Percentiles rank a stretch among this genome's conserved stretches.
phyloP scores from a whole-genome alignment of 352 stramenopile genomes.

The Globisporangium viniferum region DNA sequence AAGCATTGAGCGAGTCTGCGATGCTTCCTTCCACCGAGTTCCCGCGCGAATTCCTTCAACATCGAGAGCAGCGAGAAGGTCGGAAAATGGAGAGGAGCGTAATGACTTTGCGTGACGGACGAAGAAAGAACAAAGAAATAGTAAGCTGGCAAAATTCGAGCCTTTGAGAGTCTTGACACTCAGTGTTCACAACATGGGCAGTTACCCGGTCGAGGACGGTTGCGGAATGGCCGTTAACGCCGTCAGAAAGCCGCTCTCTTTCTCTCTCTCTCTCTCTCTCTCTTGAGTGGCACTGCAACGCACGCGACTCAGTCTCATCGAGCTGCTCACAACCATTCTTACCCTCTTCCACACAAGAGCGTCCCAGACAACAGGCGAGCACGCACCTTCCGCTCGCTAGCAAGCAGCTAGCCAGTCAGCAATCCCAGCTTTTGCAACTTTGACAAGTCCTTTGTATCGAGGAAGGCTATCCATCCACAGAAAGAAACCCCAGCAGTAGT shows the following conservation, averaged over 20 bases:
- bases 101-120: too few species aligned
- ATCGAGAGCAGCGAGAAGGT: too few species aligned
- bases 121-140: too few species aligned
- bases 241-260: neutral
- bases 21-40: too few species aligned
- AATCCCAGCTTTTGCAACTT: neutral
- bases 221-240: neutral
- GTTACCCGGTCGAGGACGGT: too few species aligned
- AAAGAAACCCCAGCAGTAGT: neutral
- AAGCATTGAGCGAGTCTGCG: too few species aligned
- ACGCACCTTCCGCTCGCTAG: neutral
- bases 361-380: neutral
- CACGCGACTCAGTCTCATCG: neutral
- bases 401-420: neutral
- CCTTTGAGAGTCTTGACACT: too few species aligned
- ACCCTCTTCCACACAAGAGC: slow-evolving; percentile 1
- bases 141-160: too few species aligned
- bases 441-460: neutral
- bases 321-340: neutral
- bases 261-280: neutral
- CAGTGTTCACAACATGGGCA: too few species aligned
- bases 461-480: neutral
- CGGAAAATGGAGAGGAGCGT: too few species aligned
- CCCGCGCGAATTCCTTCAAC: too few species aligned
- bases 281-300: neutral